Evolutionary conservation across 441 rosid genomes (phyloP).

Genomic region (Erodium texanum): DNA sequence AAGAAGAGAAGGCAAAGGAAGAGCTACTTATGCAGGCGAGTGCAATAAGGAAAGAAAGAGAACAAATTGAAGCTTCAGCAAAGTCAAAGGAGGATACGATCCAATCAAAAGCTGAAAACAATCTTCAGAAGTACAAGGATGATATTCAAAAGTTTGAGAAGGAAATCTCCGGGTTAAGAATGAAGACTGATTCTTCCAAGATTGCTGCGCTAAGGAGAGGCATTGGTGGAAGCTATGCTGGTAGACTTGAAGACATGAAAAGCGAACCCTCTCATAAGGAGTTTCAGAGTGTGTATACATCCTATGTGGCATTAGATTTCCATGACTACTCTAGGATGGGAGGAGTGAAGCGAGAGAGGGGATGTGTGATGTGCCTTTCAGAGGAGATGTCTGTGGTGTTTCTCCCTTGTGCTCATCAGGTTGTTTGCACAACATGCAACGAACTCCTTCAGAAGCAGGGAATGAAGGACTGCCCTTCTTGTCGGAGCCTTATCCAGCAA

Average conservation of each 20-base stretch:
- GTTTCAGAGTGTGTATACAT: constrained; percentile 12
- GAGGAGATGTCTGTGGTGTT: constrained; percentile 89
- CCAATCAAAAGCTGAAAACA: constrained; percentile 57
- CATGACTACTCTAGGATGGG: constrained; percentile 12
- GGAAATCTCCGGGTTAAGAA: constrained; percentile 66
- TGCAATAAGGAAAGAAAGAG: constrained; percentile 55
- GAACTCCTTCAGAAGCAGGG: constrained; percentile 90
- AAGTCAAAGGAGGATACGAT: constrained; percentile 57
- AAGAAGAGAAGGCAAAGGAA: constrained; percentile 56
- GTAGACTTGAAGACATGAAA: constrained; percentile 29
- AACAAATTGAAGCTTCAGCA: constrained; percentile 47
- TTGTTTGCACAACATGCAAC: constrained; percentile 70
- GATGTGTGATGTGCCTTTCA: constrained; percentile 95
- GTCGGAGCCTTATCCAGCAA: constrained; percentile 64
- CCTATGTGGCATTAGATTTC: background rate
- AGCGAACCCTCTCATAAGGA: constrained; percentile 23
- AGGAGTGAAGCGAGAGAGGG: constrained; percentile 70
- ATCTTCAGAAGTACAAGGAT: constrained; percentile 46
- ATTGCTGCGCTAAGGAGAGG: constrained; percentile 80
- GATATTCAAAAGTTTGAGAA: constrained; percentile 63
- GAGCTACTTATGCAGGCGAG: constrained; percentile 43
- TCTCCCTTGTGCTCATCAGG: constrained; percentile 90
- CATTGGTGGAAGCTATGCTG: constrained; percentile 52
- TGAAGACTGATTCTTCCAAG: constrained; percentile 60
- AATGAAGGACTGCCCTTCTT: constrained; percentile 94